Conservation (phyloP, 257 asterid species). For the Scutellaria galericulata region DNA sequence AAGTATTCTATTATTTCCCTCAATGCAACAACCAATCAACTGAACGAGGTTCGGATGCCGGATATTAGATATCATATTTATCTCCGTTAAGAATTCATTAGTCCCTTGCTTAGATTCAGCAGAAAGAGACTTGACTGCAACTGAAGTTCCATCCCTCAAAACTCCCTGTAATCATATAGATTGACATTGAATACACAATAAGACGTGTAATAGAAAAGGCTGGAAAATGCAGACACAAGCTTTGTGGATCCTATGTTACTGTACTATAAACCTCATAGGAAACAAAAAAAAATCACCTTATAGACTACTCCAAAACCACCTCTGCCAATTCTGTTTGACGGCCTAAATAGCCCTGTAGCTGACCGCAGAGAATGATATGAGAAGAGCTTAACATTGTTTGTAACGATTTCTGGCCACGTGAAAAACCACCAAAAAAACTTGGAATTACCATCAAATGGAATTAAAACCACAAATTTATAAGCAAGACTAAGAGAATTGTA, state of each 20-base stretch:
- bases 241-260: no score
- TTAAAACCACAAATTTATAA: neutral
- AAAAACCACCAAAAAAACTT: neutral
- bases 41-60: conserved; percentile 77
- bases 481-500: neutral
- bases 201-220: neutral
- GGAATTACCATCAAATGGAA: neutral
- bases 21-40: conserved; percentile 77
- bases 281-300: conserved; percentile 47
- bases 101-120: conserved; percentile 82
- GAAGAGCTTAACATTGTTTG: conserved; percentile 63
- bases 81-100: conserved; percentile 75
- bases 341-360: conserved; percentile 70
- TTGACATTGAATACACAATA: neutral
- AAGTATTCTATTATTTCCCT: conserved; percentile 61
- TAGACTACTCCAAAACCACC: conserved; percentile 88
- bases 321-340: conserved; percentile 72
- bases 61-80: conserved; percentile 63
- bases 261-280: neutral
- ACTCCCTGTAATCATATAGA: conserved; percentile 56
- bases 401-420: conserved; percentile 47
- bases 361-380: conserved; percentile 63
- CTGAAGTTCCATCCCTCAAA: conserved; percentile 72
- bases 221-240: neutral
- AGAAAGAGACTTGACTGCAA: conserved; percentile 82